Evolutionary conservation across 805 yeast genomes (phyloP), one percentile per base, ranked within the genome.

Genomic region (Nakazawaea wyomingensis): DNA sequence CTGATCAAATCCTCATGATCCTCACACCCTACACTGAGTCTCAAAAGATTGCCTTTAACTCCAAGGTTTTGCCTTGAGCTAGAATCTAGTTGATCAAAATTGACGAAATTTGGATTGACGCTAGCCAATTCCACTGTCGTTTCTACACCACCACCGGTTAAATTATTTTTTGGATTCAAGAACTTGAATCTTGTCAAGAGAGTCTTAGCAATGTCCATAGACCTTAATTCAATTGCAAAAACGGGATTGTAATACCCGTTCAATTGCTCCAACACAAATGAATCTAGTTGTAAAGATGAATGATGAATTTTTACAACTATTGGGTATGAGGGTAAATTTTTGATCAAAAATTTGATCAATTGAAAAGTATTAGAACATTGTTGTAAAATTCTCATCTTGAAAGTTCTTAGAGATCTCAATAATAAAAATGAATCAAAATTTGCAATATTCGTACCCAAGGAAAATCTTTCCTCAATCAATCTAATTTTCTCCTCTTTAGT

Each of bases 1-100:
- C 64, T 65, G 19, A 73, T 66, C 44, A 75, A 66, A 55, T 76
- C 80, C 20, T 70, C 70, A 30, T 63, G 62, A 51, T 74, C 72
- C 48, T 76, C 80, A 41, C 76, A 66, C 3, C 81, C 81, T n/a
- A 74, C 64, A 48, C 78, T 72, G 32, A 75, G 62, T 47, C 80
- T 57, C 37, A 75, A 55, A 35, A 74, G 54, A 40, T 55, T 57
- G 9, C 58, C 49, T 5, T 19, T 42, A n/a, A 42, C 31, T 4
- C 45, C 45, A 24, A 36, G 18, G 1, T 50, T 50, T 2, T 61
- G 52, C 19, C 53, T 49, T 4, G 59, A 57, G 35, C 44, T 34
- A 29, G 34, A 32, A 13, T 44, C 22, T 37, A 39, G n/a, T 47
- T 38, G 19, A 41, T 44, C 48, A 20, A 43, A 19, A 20, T 36